Evolutionary conservation across 306 rosid species (phyloP).

Genomic region (Cucumis cinereus): DNA sequence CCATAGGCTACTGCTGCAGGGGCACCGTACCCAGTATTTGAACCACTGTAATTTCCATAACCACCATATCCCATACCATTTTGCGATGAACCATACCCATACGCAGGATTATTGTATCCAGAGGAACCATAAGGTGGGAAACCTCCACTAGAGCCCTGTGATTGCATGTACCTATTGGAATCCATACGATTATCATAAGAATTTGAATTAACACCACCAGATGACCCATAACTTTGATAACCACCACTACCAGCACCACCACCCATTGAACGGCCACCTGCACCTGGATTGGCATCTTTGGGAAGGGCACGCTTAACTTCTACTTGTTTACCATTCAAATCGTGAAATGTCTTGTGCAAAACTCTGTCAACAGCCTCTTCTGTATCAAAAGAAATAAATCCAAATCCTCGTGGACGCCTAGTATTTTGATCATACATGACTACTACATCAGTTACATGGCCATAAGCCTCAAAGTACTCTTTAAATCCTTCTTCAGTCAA

Average conservation of each 20-base stretch:
- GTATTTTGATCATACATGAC: conserved; percentile 97
- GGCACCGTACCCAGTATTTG: conserved; percentile 75
- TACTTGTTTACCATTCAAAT: conserved; percentile 91
- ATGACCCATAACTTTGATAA: conserved; percentile 75
- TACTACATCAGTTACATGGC: conserved; percentile 85
- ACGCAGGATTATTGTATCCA: conserved; percentile 64
- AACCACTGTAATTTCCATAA: conserved; percentile 72
- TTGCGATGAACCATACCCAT: conserved; percentile 86
- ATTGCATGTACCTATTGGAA: conserved; percentile 82
- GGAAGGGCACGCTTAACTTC: conserved; percentile 99
- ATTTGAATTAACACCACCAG: conserved; percentile 69
- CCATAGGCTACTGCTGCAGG: conserved; percentile 82
- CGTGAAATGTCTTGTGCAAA: conserved; percentile 90
- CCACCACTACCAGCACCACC: conserved; percentile 59
- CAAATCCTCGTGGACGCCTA: conserved; percentile 96
- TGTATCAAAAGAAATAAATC: conserved; percentile 81
- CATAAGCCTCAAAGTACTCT: conserved; percentile 75
- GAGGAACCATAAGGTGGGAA: conserved; percentile 88
- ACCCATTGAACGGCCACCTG: conserved; percentile 69
- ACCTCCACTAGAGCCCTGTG: conserved; percentile 70
- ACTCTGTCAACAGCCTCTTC: conserved; percentile 98
- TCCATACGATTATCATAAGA: conserved; percentile 83
- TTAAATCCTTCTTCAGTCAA: conserved; percentile 80
- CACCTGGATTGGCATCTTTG: conserved; percentile 91
- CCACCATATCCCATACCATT: conserved; percentile 80